These are phyloP conservation scores for Zymoseptoria tritici DNA, from an alignment of 2,329 filamentous ascomycete species.

Conservation along the genomic window DNA sequence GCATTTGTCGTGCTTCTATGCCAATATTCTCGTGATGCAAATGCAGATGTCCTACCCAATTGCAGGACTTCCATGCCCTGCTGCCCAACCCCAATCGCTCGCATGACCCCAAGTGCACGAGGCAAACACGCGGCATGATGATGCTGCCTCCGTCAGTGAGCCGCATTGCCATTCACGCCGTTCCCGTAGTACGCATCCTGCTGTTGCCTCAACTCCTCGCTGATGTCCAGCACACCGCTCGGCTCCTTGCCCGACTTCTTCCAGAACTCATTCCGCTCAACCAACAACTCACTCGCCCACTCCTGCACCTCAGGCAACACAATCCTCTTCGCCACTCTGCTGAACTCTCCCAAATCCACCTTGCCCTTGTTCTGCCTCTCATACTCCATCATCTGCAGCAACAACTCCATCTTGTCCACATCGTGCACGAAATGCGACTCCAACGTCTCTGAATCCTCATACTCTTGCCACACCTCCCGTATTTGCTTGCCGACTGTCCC, in stretches of 20 bases:
- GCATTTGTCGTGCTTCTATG: background rate
- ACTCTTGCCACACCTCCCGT: conserved; percentile 82
- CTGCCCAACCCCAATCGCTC: background rate
- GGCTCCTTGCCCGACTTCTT: conserved; percentile 30
- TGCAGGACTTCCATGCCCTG: background rate
- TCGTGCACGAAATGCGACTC: conserved; percentile 92
- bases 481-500: conserved; percentile 64
- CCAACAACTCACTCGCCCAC: conserved; percentile 71
- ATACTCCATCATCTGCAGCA: conserved; percentile 95
- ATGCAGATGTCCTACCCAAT: background rate
- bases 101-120: background rate
- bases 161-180: conserved; percentile 5
- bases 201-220: conserved; percentile 22
- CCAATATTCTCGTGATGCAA: background rate
- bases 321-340: conserved; percentile 67
- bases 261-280: conserved; percentile 72
- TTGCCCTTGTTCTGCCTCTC: conserved; percentile 62
- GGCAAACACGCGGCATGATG: background rate
- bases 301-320: conserved; percentile 67
- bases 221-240: conserved; percentile 17
- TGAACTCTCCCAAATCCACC: conserved; percentile 79
- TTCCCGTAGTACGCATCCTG: conserved; percentile 32
- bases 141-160: background rate
- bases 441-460: conserved; percentile 76
- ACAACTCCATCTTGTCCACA: conserved; percentile 90